Conservation (phyloP, 306 rosid genomes). For the Prunus davidiana region DNA sequence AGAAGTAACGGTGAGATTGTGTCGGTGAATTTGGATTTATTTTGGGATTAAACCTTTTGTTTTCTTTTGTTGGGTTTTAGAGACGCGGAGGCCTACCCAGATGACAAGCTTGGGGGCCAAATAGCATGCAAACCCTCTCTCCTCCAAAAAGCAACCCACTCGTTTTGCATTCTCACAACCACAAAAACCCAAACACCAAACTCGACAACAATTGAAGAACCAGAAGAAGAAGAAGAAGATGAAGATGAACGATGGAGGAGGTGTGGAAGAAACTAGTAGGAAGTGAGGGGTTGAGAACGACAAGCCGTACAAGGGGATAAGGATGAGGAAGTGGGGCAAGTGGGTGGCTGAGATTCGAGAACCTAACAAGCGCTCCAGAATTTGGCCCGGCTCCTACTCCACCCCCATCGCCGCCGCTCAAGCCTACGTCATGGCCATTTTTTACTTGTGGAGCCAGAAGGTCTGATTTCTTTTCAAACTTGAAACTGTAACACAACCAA, state of each 20-base stretch:
- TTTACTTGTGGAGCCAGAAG: constrained; percentile 54
- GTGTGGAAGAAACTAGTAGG: constrained; percentile 22
- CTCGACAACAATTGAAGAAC: neutral
- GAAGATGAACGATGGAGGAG: constrained; percentile 1
- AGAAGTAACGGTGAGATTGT: constrained; percentile 16
- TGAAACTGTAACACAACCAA: too few species aligned
- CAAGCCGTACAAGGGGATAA: constrained; percentile 89
- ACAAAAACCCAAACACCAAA: neutral
- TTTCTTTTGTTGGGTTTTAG: constrained; percentile 2
- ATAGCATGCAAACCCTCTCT: constrained; percentile 33
- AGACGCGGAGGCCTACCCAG: constrained; percentile 64
- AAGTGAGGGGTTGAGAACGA: constrained; percentile 35
- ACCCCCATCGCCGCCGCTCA: constrained; percentile 86
- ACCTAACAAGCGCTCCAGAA: constrained; percentile 88
- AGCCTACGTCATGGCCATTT: constrained; percentile 94
- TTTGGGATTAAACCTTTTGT: neutral
- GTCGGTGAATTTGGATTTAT: constrained; percentile 44
- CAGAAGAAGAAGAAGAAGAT: neutral
- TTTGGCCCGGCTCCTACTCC: constrained; percentile 96
- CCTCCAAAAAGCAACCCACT: neutral
- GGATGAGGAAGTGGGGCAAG: constrained; percentile 99
- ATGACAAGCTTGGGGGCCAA: constrained; percentile 57
- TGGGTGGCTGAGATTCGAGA: constrained; percentile 99
- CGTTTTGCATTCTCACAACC: neutral
- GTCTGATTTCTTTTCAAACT: too few species aligned